phyloP scores from a whole-genome alignment of 2,329 filamentous ascomycete species.

The Diplodia intermedia region DNA sequence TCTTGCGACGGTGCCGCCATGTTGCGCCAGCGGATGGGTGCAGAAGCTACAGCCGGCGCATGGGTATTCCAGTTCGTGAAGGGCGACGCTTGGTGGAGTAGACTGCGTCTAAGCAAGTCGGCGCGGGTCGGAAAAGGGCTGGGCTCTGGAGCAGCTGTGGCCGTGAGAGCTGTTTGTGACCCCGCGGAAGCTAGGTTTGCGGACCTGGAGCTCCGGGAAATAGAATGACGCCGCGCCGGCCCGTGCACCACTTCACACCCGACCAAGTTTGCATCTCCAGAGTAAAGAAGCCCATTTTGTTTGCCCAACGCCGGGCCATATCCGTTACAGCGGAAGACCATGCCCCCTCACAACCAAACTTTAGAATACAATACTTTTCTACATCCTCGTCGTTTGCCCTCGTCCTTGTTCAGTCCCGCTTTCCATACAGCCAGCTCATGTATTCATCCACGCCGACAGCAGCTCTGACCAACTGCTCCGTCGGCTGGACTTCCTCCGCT shows the following conservation, averaged over 20 bases:
- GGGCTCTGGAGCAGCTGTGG: constrained; percentile 8
- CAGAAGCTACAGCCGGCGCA: constrained; percentile 7
- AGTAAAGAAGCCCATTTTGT: not conserved
- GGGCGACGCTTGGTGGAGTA: not conserved
- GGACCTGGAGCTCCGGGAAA: not conserved
- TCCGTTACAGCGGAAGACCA: not conserved
- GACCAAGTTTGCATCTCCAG: not conserved
- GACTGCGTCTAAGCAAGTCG: constrained; percentile 8
- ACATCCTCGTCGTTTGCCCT: not conserved
- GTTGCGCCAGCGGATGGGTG: constrained; percentile 9
- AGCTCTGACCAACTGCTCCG: not conserved
- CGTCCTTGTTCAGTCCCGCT: not conserved
- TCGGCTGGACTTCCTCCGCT: not conserved
- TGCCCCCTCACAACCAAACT: not conserved
- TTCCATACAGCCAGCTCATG: constrained; percentile 27
- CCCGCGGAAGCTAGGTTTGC: constrained; percentile 20
- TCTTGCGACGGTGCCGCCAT: constrained; percentile 30
- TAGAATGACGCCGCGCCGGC: constrained; percentile 3
- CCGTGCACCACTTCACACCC: constrained; percentile 6
- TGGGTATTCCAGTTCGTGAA: not conserved
- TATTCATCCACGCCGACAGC: constrained; percentile 8
- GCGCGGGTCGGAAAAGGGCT: not conserved
- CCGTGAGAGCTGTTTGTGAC: not conserved
- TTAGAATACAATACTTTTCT: not conserved
- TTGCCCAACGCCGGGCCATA: not conserved